Evolutionary conservation across 192 early-diverging fungal species (phyloP).

Genomic region (Pilobolus umbonatus): DNA sequence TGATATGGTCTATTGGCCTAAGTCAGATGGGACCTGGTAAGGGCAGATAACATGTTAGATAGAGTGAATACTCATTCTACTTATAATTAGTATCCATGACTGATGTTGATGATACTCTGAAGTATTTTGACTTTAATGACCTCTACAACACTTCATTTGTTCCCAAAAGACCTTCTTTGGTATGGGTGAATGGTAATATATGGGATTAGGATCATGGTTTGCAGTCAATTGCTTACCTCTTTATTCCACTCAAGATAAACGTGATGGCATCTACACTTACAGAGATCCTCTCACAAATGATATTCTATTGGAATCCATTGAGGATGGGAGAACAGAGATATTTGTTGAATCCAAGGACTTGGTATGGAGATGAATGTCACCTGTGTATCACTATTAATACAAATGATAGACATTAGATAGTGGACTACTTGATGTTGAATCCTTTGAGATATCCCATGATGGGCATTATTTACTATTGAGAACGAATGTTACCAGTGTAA

Average conservation of each 20-base stretch:
- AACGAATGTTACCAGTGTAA: slow-evolving; percentile 57
- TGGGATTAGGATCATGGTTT: too few relatives aligned
- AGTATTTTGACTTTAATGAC: slow-evolving; percentile 22
- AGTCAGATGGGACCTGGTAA: slow-evolving; percentile 15
- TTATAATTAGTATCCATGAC: neutral
- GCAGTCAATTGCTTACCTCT: too few relatives aligned
- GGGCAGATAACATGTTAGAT: neutral
- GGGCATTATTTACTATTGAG: slow-evolving; percentile 72
- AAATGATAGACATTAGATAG: slow-evolving; percentile 5
- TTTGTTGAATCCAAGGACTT: slow-evolving; percentile 23
- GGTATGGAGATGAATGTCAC: slow-evolving; percentile 6
- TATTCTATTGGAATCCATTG: slow-evolving; percentile 15
- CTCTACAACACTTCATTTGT: slow-evolving; percentile 17
- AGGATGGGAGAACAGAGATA: slow-evolving; percentile 12
- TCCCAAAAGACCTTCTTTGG: slow-evolving; percentile 16
- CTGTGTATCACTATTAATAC: neutral
- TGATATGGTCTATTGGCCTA: slow-evolving; percentile 27
- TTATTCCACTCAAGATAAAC: too few relatives aligned
- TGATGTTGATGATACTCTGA: slow-evolving; percentile 9
- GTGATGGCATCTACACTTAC: slow-evolving; percentile 24
- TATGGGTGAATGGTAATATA: slow-evolving; percentile 23
- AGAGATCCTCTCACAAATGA: slow-evolving; percentile 15
- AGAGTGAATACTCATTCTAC: neutral
- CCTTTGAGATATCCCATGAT: slow-evolving; percentile 71
- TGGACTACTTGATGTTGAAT: slow-evolving; percentile 22